Base-by-base conservation (phyloP, 2,329 filamentous ascomycete species). In the Ophiostoma triangulosporum region DNA sequence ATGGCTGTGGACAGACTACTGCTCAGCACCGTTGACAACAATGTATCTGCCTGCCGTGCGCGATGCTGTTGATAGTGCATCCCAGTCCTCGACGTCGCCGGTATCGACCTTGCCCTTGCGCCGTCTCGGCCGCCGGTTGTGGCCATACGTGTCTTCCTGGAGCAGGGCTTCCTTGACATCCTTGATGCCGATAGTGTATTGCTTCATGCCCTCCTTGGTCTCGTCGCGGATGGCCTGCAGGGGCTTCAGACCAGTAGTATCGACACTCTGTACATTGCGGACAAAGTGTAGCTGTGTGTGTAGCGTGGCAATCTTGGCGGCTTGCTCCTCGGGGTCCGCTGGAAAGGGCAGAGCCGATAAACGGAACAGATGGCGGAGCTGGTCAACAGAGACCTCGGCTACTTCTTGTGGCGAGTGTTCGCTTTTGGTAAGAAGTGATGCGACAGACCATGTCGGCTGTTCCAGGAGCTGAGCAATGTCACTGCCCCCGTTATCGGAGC, bases 211-310 rank as follows among this genome's bases (percentile, higher is more conserved):
- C 12, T 67, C 66, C 2, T 64, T 61, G 1, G 86, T 86, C 70
- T 93, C 90, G 65, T 97, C 91, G 52, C 88, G 80, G 54, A 97
- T 84, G 45, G 84, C 83, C 50, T 79, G 75, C 43, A 98, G 69
- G 0, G 93, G 90, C 54, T 81, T 74, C 0, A 96, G 73, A 3
- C 77, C 81, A 0, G 73, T 69, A 0, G 88, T 90, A 65, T 95
- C 78, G 49, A 95, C 83, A 45, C 75, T 72, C 63, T 95, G 90
- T 20, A 97, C 82, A 57, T 88, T 80, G 57, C 80, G 82, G n/a
- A 97, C 89, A 64, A 98, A 98, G 62, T 86, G 84, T 0, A 98
- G 77, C 64, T 98, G 93, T 31, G 85, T 81, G 51, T 83, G 76
- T 2, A 98, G 75, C 1, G 84, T 90, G 22, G 76, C 64, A 3